phyloP scores from a whole-genome alignment of 305 asterid species.

The Stenogyne calaminthoides region DNA sequence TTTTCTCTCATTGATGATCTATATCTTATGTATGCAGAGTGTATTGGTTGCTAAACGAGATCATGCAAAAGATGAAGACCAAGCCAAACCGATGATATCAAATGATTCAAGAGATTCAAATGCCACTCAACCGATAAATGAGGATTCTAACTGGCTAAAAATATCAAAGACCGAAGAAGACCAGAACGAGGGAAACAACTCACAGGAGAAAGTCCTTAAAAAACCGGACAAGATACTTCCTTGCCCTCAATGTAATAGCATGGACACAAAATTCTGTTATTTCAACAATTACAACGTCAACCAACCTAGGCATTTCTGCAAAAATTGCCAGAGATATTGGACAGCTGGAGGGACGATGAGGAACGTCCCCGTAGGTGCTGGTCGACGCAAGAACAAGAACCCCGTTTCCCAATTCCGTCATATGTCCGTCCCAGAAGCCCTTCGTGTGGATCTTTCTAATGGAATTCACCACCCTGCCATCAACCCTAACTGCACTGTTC shows the following conservation, averaged over 20 bases:
- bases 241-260: conserved; percentile 97
- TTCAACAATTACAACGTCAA: conserved; percentile 90
- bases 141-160: conserved; percentile 39
- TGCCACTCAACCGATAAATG: conserved; percentile 30
- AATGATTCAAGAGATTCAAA: conserved; percentile 44
- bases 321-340: conserved; percentile 98
- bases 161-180: conserved; percentile 52
- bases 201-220: conserved; percentile 65
- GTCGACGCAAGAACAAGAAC: conserved; percentile 90
- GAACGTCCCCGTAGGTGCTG: conserved; percentile 95
- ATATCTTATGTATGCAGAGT: conserved; percentile 44
- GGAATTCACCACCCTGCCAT: conserved; percentile 43
- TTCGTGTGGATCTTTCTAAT: conserved; percentile 46
- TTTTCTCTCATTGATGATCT: conserved; percentile 29
- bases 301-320: conserved; percentile 96
- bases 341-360: conserved; percentile 99
- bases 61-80: conserved; percentile 39
- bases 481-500: conserved; percentile 54
- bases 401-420: conserved; percentile 57
- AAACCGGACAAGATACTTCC: conserved; percentile 90
- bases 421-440: conserved; percentile 54
- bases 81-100: conserved; percentile 32
- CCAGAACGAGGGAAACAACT: conserved; percentile 45
- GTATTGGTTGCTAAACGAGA: conserved; percentile 32
- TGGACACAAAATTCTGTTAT: conserved; percentile 96